A percentile compares a stretch with the other conserved stretches of the same genome.
Evolutionary conservation across 208 protist genomes (phyloP).

Genomic region (Wallacemonas sp.): DNA sequence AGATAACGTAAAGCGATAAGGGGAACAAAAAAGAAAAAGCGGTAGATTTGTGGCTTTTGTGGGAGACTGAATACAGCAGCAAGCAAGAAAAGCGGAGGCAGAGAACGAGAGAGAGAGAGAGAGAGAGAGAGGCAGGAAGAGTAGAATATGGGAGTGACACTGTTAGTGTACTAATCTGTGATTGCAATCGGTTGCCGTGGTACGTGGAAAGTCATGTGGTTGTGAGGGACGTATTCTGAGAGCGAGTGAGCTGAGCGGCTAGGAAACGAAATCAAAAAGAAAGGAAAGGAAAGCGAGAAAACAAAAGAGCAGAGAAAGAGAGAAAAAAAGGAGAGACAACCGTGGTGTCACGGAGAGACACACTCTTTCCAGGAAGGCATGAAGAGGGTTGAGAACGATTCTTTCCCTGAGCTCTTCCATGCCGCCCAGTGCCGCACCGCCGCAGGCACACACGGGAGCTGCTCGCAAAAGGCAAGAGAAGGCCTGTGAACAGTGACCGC

Average conservation of each 20-base stretch:
- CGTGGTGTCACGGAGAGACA: background rate
- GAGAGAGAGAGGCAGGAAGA: too few relatives aligned
- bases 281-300: background rate
- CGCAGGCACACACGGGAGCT: slow-evolving; percentile 27
- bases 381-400: background rate
- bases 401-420: slow-evolving; percentile 25
- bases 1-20: too few relatives aligned
- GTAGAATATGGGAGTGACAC: too few relatives aligned
- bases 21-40: too few relatives aligned
- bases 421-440: slow-evolving; percentile 25
- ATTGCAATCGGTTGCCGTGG: too few relatives aligned
- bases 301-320: slow-evolving; percentile 14
- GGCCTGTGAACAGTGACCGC: slow-evolving; percentile 76
- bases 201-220: too few relatives aligned
- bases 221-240: too few relatives aligned
- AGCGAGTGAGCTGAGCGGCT: too few relatives aligned
- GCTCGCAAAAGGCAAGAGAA: slow-evolving; percentile 55
- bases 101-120: too few relatives aligned
- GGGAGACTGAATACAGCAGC: slow-evolving; percentile 8
- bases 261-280: background rate
- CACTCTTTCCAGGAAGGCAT: slow-evolving; percentile 3
- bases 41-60: too few relatives aligned
- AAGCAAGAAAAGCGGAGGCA: slow-evolving; percentile 16
- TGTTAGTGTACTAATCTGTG: too few relatives aligned
- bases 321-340: slow-evolving; percentile 13